These are phyloP conservation scores for Starmerella floris DNA, from an alignment of 805 yeast genomes.

Conservation along the genomic window DNA sequence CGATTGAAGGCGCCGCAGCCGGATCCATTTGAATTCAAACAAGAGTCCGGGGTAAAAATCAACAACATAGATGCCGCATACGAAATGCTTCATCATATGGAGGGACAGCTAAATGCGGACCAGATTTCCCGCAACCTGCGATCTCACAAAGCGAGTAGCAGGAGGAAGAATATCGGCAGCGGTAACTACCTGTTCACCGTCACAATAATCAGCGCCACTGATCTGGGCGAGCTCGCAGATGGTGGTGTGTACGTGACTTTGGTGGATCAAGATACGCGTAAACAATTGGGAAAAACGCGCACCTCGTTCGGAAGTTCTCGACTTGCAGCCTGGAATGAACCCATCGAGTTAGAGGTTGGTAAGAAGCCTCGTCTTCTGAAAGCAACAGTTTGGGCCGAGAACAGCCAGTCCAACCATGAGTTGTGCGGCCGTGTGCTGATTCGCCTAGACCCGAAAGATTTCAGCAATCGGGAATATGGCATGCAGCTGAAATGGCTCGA, in stretches of 20 bases:
- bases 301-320: conserved; percentile 40
- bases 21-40: conserved; percentile 45
- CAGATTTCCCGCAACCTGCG: conserved; percentile 24
- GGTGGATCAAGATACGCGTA: conserved; percentile 41
- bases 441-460: conserved; percentile 47
- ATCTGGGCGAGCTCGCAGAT: conserved; percentile 26
- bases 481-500: conserved; percentile 49
- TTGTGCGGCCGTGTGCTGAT: conserved; percentile 53
- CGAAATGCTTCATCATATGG: conserved; percentile 20
- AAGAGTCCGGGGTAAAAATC: conserved; percentile 59
- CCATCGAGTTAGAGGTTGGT: conserved; percentile 45
- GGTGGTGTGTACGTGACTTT: conserved; percentile 48
- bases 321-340: conserved; percentile 80
- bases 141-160: no score
- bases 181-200: conserved; percentile 40
- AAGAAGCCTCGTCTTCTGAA: conserved; percentile 35
- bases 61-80: conserved; percentile 41
- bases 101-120: conserved; percentile 45
- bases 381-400: conserved; percentile 54
- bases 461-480: conserved; percentile 43
- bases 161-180: background rate
- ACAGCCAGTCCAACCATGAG: conserved; percentile 38
- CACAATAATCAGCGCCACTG: conserved; percentile 50
- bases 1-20: conserved; percentile 4
- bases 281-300: conserved; percentile 56